Percentiles rank a stretch among this genome's conserved stretches.
Evolutionary conservation across 345 rosid species (phyloP).

Genomic region (Lepidium didymum): DNA sequence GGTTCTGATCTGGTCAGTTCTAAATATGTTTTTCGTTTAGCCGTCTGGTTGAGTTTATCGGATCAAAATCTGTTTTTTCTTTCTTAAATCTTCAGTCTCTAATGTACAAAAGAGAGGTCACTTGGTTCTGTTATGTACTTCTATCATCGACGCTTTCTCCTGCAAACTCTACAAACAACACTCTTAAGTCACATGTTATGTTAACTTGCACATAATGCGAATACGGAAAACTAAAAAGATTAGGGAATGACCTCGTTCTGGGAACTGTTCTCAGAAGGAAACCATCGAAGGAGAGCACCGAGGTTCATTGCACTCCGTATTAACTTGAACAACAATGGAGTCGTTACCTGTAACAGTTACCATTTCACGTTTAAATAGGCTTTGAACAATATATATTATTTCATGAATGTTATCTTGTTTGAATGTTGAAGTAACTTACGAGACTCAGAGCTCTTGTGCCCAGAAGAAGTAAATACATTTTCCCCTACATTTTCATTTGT

Average conservation of each 20-base stretch:
- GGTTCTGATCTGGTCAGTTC: neutral
- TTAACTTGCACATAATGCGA: neutral
- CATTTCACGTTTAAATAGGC: neutral
- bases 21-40: neutral
- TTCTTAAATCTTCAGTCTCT: neutral
- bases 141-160: conserved; percentile 12
- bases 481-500: conserved; percentile 51
- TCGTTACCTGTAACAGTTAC: conserved; percentile 59
- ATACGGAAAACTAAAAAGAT: neutral
- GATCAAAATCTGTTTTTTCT: neutral
- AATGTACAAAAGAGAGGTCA: neutral
- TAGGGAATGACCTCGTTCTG: conserved; percentile 55
- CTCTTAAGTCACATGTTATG: neutral
- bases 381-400: neutral
- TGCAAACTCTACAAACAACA: neutral
- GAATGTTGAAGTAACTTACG: conserved; percentile 34
- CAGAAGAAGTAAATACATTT: conserved; percentile 97
- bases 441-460: conserved; percentile 97
- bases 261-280: conserved; percentile 56
- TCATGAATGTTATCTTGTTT: conserved; percentile 1
- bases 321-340: conserved; percentile 84
- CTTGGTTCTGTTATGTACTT: conserved; percentile 12
- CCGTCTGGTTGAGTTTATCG: neutral
- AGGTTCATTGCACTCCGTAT: conserved; percentile 78
- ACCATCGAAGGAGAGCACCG: conserved; percentile 80